Evolutionary conservation across 2,329 filamentous ascomycete species (phyloP), one percentile per base, ranked within the genome.

Genomic region (Ceratocystis ficicola): DNA sequence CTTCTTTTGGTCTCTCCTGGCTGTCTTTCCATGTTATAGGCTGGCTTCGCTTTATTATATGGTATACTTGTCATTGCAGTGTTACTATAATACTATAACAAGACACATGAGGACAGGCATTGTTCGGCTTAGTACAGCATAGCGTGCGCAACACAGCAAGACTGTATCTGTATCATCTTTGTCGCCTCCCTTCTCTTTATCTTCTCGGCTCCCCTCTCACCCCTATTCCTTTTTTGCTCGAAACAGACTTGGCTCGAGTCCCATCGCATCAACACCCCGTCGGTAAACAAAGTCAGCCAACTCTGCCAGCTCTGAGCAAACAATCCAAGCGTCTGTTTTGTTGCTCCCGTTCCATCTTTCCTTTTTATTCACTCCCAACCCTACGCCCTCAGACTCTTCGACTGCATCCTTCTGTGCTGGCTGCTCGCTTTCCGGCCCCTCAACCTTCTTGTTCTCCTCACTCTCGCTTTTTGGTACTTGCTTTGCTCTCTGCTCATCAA

Each of bases 1-100:
- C 44, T 8, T 64, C 44, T 30, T 61, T 68, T 68, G 59, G 44
- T 65, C 68, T 69, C 66, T 65, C 65, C 68, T 48, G 17, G 30
- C 61, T 63, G 67, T 20, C 61, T 60, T 30, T 6, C 48, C 44
- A 36, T 50, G 48, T 65, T 66, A 63, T 63, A 61, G 25, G 55
- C 64, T 28, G 64, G 32, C 66, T 30, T 62, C 50, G 41, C 28
- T 66, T 46, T 66, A 44, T 44, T 36, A 36, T 36, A 59, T n/a
- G 5, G 12, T 36, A 59, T 32, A 32, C 28, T 59, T 59, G 55
- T 20, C 55, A 59, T 36, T 32, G 1, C 55, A 36, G 28, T 17
- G 15, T 4, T 36, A 59, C 28, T 59, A 59, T 17, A 10, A 15
- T 36, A 59, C 55, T 59, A 59, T 17, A 59, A 59, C 55, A 30